phyloP scores from a whole-genome alignment of 306 rosid species.

The Sophora flavescens region DNA sequence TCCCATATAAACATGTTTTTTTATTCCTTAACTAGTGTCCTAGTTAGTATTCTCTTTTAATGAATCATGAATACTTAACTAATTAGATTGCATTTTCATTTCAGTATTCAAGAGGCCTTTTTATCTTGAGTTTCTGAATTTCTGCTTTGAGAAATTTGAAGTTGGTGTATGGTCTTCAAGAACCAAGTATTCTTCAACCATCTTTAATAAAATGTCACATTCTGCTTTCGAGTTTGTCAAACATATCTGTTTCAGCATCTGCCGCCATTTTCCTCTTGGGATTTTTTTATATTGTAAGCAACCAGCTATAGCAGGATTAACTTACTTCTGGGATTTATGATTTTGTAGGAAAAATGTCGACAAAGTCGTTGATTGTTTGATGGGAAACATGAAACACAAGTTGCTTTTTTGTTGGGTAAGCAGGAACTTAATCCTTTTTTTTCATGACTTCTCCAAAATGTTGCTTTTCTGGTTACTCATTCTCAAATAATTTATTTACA shows the following conservation, averaged over 20 bases:
- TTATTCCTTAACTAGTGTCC: no score
- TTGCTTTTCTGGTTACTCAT: not conserved
- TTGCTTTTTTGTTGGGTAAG: constrained; percentile 85
- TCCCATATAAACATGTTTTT: no score
- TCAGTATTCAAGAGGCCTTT: constrained; percentile 90
- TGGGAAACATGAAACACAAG: constrained; percentile 67
- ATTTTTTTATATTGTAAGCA: constrained; percentile 8
- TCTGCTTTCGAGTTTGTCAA: no score
- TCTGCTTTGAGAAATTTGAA: constrained; percentile 95
- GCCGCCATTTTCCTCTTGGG: no score
- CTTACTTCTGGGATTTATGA: constrained; percentile 20
- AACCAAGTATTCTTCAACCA: constrained; percentile 60
- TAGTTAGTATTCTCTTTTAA: no score
- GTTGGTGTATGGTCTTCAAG: constrained; percentile 95
- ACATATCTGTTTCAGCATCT: no score
- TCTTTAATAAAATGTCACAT: constrained; percentile 10
- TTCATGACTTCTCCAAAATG: not conserved
- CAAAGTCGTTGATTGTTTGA: constrained; percentile 56
- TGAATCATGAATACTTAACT: constrained; percentile 20
- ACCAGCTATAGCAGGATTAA: not conserved
- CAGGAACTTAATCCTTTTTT: not conserved
- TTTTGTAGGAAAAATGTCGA: constrained; percentile 62
- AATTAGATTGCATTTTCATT: constrained; percentile 42
- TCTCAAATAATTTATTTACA: not conserved
- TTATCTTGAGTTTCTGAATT: constrained; percentile 73